phyloP scores from a whole-genome alignment of 331 rosid species.

The Prunus yedoensis region DNA sequence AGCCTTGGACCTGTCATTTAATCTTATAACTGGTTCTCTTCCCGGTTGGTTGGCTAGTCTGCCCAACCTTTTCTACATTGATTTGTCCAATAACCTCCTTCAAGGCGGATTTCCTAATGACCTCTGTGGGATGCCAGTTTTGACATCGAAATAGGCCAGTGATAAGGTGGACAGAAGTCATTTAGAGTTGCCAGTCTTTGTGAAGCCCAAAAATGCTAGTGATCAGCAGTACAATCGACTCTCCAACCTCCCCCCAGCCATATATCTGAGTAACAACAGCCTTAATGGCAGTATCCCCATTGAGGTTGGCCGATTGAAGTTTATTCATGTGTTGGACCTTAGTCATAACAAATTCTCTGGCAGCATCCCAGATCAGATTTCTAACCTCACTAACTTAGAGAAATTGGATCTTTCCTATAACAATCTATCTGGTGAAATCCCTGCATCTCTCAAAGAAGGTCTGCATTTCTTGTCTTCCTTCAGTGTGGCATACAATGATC shows the following conservation, averaged over 20 bases:
- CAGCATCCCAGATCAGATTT: not conserved
- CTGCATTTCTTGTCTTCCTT: conserved; percentile 76
- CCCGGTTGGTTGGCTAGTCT: conserved; percentile 68
- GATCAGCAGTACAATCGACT: conserved; percentile 80
- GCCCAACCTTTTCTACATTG: conserved; percentile 36
- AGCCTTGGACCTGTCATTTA: conserved; percentile 67
- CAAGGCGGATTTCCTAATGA: no score
- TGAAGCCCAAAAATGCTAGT: conserved; percentile 60
- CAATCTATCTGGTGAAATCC: no score
- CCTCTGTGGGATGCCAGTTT: no score
- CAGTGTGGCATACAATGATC: conserved; percentile 70
- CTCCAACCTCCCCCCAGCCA: conserved; percentile 68
- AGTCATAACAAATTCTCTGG: conserved; percentile 74
- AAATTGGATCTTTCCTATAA: no score
- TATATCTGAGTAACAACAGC: conserved; percentile 56
- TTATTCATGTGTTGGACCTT: conserved; percentile 61
- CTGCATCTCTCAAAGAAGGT: no score
- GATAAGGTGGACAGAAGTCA: conserved; percentile 43
- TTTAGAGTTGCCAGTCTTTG: conserved; percentile 82
- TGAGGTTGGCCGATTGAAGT: conserved; percentile 53
- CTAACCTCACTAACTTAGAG: no score
- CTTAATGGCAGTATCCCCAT: conserved; percentile 37
- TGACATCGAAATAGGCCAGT: conserved; percentile 33
- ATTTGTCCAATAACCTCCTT: no score
- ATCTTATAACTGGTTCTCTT: conserved; percentile 51